These are phyloP conservation scores for Boechera retrofracta DNA, from an alignment of 345 rosid species.

Conservation along the genomic window DNA sequence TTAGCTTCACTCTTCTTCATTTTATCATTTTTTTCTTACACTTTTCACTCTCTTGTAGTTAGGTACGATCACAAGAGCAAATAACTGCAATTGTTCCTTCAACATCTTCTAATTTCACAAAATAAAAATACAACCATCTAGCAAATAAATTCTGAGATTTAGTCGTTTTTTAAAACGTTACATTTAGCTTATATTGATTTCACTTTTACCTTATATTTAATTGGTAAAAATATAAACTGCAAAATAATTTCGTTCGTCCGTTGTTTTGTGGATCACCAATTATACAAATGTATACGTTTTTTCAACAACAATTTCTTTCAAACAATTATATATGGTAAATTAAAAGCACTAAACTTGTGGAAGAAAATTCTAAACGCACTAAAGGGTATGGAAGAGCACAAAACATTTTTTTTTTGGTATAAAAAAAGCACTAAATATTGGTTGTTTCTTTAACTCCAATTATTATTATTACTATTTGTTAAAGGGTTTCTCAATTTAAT, in stretches of 20 bases:
- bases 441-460: not conserved
- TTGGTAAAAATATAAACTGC: too few relatives aligned
- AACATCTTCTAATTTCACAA: not conserved
- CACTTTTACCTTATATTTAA: too few relatives aligned
- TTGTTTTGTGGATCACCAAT: too few relatives aligned
- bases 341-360: not conserved
- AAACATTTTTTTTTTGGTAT: not conserved
- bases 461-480: too few relatives aligned
- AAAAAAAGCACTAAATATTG: not conserved
- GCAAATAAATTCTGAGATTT: too few relatives aligned
- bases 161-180: too few relatives aligned
- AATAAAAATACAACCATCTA: too few relatives aligned
- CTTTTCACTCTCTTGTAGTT: not conserved
- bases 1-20: constrained; percentile 14
- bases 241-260: too few relatives aligned
- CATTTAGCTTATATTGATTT: too few relatives aligned
- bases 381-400: not conserved
- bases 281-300: too few relatives aligned
- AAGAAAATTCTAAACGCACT: not conserved
- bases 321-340: not conserved
- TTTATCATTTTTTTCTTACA: not conserved
- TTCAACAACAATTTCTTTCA: too few relatives aligned
- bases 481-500: not conserved
- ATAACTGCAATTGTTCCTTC: not conserved
- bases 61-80: not conserved